Percentiles rank a stretch among this genome's conserved stretches.
These are phyloP conservation scores for Citrus glauca DNA, from an alignment of 345 rosid species.

Conservation along the genomic window DNA sequence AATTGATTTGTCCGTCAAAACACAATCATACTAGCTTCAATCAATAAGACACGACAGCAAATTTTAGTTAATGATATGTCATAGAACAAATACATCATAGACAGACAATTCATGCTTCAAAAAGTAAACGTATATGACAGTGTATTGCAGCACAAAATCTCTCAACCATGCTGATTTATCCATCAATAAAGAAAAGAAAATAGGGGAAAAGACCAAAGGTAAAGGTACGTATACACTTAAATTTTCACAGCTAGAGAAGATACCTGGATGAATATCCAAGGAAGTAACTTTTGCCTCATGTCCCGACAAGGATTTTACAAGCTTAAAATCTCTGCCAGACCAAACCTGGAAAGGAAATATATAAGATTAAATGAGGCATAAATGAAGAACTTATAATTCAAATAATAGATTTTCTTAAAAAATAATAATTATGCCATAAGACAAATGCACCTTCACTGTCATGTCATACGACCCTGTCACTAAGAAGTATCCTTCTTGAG, in stretches of 20 bases:
- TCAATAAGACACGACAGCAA: background rate
- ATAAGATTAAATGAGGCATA: constrained; percentile 11
- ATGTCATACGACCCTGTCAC: constrained; percentile 95
- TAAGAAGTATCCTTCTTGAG: constrained; percentile 90
- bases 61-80: background rate
- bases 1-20: background rate
- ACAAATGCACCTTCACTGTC: constrained; percentile 67
- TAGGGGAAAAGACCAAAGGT: background rate
- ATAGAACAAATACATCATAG: background rate
- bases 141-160: background rate
- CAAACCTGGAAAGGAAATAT: constrained; percentile 56
- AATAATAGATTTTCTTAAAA: background rate
- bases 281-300: constrained; percentile 86
- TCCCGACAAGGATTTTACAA: constrained; percentile 64
- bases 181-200: background rate
- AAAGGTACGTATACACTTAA: background rate
- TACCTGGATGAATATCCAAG: constrained; percentile 58
- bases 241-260: constrained; percentile 5
- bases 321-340: constrained; percentile 92
- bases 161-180: background rate
- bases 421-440: background rate
- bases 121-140: background rate
- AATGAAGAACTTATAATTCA: constrained; percentile 9
- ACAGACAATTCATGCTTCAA: background rate
- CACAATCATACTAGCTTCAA: background rate